Conservation (phyloP, 2,329 filamentous ascomycete species). For the Orbilia ellipsospora region DNA sequence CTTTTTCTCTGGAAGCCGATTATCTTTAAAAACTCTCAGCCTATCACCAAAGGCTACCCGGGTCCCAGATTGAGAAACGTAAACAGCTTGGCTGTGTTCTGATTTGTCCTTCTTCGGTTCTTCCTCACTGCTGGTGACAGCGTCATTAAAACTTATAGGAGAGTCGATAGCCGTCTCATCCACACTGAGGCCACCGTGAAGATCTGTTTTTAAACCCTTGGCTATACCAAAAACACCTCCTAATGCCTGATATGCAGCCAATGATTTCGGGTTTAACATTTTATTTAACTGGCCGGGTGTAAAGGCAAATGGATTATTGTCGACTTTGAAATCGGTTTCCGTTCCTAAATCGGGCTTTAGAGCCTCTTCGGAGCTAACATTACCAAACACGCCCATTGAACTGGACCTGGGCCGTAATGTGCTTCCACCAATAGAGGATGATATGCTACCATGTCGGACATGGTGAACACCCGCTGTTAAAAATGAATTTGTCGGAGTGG, state of each 20-base stretch:
- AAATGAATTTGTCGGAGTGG: constrained; percentile 51
- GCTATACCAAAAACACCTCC: constrained; percentile 69
- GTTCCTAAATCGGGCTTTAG: constrained; percentile 67
- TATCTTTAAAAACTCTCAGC: constrained; percentile 71
- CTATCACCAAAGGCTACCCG: constrained; percentile 65
- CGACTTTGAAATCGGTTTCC: constrained; percentile 67
- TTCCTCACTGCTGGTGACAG: constrained; percentile 60
- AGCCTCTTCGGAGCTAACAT: constrained; percentile 63
- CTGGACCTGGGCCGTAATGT: constrained; percentile 52
- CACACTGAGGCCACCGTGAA: constrained; percentile 65
- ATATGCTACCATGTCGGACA: constrained; percentile 48
- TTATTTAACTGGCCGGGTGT: constrained; percentile 68
- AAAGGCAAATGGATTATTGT: constrained; percentile 68
- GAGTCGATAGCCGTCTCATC: constrained; percentile 67
- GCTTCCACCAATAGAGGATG: constrained; percentile 49
- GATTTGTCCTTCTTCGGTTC: constrained; percentile 56
- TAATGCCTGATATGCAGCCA: constrained; percentile 66
- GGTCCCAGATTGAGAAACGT: constrained; percentile 30
- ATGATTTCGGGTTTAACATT: constrained; percentile 67
- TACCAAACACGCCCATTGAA: constrained; percentile 45
- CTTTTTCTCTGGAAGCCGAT: constrained; percentile 73
- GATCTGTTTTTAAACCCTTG: constrained; percentile 67
- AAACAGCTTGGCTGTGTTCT: constrained; percentile 32
- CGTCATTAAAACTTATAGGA: constrained; percentile 66
- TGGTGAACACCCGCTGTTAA: constrained; percentile 46